Evolutionary conservation across 768 basidiomycete species (phyloP).

Genomic region (Cubamyces lactineus): DNA sequence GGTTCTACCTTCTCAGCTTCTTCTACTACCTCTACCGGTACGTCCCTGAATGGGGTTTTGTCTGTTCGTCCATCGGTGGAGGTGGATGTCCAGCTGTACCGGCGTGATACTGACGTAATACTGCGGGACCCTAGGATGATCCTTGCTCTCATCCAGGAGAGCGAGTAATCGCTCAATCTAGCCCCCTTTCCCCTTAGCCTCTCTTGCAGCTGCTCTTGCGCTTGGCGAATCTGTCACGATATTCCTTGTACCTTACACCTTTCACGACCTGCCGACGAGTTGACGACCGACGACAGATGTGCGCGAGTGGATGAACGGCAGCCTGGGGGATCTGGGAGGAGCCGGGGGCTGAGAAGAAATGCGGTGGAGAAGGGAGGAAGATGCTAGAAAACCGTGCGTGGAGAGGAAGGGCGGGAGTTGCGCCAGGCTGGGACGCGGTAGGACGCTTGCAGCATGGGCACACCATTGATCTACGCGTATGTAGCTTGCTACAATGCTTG

Average conservation of each 20-base stretch:
- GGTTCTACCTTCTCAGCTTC: constrained; percentile 89
- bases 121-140: constrained; percentile 46
- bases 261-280: constrained; percentile 12
- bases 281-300: neutral
- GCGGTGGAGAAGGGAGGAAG: neutral
- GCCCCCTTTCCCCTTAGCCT: neutral
- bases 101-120: neutral
- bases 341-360: neutral
- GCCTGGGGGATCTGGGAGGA: neutral
- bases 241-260: neutral
- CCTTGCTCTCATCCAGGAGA: constrained; percentile 53
- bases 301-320: neutral
- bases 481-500: constrained; percentile 11
- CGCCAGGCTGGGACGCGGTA: neutral
- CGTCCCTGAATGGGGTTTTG: constrained; percentile 33
- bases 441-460: constrained; percentile 8
- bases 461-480: constrained; percentile 13
- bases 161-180: constrained; percentile 34
- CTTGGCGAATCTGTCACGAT: neutral
- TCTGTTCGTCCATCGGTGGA: too few species aligned
- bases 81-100: too few species aligned
- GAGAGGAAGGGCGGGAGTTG: neutral
- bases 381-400: neutral
- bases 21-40: constrained; percentile 92
- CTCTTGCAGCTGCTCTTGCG: neutral